Conservation (phyloP, 192 early-diverging fungal species). For the Coemansia sp. region DNA sequence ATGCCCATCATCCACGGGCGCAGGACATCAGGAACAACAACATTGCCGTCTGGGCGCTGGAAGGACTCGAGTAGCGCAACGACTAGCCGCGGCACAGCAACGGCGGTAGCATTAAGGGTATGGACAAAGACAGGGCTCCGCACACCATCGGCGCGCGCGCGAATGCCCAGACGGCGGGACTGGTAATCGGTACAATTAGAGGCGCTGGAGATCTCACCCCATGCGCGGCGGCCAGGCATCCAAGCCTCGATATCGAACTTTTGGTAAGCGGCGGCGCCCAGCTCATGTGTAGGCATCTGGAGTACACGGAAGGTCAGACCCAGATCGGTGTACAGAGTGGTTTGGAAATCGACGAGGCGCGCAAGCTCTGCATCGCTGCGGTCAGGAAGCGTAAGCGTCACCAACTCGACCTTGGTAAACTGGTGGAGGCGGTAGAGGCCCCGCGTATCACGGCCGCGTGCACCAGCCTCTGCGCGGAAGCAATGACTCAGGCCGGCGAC, state of each 20-base stretch:
- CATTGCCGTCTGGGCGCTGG: constrained; percentile 70
- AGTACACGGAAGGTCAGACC: constrained; percentile 79
- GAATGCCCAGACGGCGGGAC: constrained; percentile 79
- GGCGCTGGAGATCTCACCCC: constrained; percentile 79
- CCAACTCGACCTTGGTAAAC: constrained; percentile 93
- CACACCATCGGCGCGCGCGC: constrained; percentile 18
- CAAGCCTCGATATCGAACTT: constrained; percentile 97
- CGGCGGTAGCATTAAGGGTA: constrained; percentile 91
- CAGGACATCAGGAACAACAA: constrained; percentile 71
- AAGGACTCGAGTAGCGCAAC: constrained; percentile 83
- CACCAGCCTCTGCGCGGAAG: constrained; percentile 90
- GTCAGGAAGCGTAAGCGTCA: constrained; percentile 68
- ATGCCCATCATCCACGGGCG: constrained; percentile 71
- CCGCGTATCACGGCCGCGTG: constrained; percentile 79
- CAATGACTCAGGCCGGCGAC: constrained; percentile 82
- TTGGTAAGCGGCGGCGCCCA: constrained; percentile 87
- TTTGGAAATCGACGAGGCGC: constrained; percentile 75
- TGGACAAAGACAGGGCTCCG: constrained; percentile 66
- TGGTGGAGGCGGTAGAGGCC: constrained; percentile 94
- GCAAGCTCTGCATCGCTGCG: constrained; percentile 70
- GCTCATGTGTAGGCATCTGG: constrained; percentile 91
- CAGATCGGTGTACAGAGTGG: constrained; percentile 71
- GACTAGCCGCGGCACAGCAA: constrained; percentile 85
- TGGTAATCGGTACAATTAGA: constrained; percentile 96
- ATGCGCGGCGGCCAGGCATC: constrained; percentile 85